A percentile compares a stretch with the other conserved stretches of the same genome.
Conservation (phyloP, 257 asterid genomes). For the Scutellaria baicalensis region DNA sequence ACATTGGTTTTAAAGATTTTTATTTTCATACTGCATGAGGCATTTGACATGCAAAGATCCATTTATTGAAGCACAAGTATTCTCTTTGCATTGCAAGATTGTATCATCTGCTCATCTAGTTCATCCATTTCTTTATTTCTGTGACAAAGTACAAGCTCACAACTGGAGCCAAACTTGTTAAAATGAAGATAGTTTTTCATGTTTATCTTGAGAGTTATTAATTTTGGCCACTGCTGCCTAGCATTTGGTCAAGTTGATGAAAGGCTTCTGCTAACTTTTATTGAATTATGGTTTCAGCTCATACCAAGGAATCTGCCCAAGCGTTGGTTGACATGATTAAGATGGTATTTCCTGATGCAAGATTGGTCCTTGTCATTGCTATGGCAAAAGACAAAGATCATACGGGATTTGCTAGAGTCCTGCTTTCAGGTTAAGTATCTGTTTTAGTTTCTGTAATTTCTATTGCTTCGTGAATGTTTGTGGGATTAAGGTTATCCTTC, state of each 20-base stretch:
- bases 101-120: background rate
- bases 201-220: conserved; percentile 5
- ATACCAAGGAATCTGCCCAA: conserved; percentile 88
- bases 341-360: conserved; percentile 48
- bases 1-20: conserved; percentile 5
- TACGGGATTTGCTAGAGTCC: conserved; percentile 64
- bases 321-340: conserved; percentile 60
- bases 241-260: background rate
- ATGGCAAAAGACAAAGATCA: conserved; percentile 98
- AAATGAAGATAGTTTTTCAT: background rate
- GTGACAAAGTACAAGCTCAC: background rate
- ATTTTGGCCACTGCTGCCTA: background rate
- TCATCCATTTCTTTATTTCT: background rate
- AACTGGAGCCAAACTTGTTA: background rate
- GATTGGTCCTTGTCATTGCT: conserved; percentile 71
- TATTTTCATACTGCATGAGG: background rate
- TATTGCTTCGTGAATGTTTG: background rate
- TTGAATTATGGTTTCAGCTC: conserved; percentile 49
- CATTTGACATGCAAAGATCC: background rate
- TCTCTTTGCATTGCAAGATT: background rate
- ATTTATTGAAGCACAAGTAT: background rate
- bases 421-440: conserved; percentile 59
- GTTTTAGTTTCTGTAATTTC: conserved; percentile 6
- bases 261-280: background rate
- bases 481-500: background rate